Evolutionary conservation across 495 filamentous ascomycete genomes (phyloP), one percentile per base, ranked within the genome.

Genomic region (Penicillium ucsense): DNA sequence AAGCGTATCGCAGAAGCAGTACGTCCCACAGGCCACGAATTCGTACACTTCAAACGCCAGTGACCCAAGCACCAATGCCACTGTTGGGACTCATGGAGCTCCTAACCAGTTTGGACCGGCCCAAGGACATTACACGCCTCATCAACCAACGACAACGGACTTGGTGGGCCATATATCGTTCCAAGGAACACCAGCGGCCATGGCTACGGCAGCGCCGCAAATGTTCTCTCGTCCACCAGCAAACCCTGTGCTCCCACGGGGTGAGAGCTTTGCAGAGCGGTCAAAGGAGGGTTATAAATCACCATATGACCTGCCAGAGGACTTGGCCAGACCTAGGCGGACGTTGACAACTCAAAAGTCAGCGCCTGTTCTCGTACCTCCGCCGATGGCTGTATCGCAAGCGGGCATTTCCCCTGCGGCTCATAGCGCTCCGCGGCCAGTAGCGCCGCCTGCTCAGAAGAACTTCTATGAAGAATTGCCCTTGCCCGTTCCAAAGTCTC

Each of bases 401-500:
- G 60, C 55, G 8, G 67, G 48, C 35, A 60, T 55, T 9, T 66
- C 51, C 51, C 45, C 65, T 61, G 37, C 60, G 61, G n/a, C 56
- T 50, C 32, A 65, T 49, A 29, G 56, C 56, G 37, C 56, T 42
- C 33, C 48, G 40, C 12, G 56, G 36, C 51, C 70, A 59, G 48
- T 53, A 57, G 54, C 65, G 5, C 47, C 48, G 6, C 47, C 55
- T 12, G 50, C 54, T 8, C 45, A 62, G 3, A 72, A 73, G 46
- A 81, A 79, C 43, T 96, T 96, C 62, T 96, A 90, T 86, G 91
- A 94, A 61, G 92, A 98, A 35, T 73, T 96, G 45, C 92, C 92
- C 6, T 82, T 48, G 59, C 76, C 35, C 56, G 78, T 48, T 53
- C 75, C 82, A 38, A 76, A 76, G 28, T 75, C 72, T 55, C 56